A percentile compares a stretch with the other conserved stretches of the same genome.
These are phyloP conservation scores for Naganishia kalamii DNA, from an alignment of 768 basidiomycete genomes.

Conservation along the genomic window DNA sequence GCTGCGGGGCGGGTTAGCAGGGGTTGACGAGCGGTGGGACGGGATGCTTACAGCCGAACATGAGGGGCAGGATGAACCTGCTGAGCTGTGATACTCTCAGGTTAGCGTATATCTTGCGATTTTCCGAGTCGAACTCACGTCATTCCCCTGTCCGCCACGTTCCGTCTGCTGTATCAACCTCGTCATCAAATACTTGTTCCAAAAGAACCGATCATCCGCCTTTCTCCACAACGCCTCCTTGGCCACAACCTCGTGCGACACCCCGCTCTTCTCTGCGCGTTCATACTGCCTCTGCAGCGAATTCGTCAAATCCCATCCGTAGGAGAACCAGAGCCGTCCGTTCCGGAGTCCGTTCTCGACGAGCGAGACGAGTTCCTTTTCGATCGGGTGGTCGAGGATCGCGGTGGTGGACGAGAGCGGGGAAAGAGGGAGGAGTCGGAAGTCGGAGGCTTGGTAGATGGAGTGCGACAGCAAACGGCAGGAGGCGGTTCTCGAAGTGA, in stretches of 20 bases:
- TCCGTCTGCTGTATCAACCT: constrained; percentile 58
- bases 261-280: constrained; percentile 48
- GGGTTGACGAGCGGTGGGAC: neutral
- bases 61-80: constrained; percentile 79
- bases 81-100: constrained; percentile 56
- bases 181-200: constrained; percentile 75
- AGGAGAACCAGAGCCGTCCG: constrained; percentile 83
- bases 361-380: constrained; percentile 77
- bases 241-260: constrained; percentile 46
- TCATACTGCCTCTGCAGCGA: constrained; percentile 76
- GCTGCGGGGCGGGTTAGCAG: constrained; percentile 51
- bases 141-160: constrained; percentile 53
- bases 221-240: constrained; percentile 47
- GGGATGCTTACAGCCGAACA: constrained; percentile 81
- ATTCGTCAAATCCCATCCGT: constrained; percentile 81
- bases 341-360: constrained; percentile 73
- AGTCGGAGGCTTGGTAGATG: constrained; percentile 82
- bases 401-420: constrained; percentile 59
- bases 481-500: constrained; percentile 72
- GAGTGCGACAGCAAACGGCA: constrained; percentile 77
- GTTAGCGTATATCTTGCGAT: neutral
- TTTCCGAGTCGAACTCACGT: constrained; percentile 53
- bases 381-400: constrained; percentile 72
- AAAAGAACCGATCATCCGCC: constrained; percentile 96
- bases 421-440: constrained; percentile 80